Evolutionary conservation across 2,329 filamentous ascomycete genomes (phyloP).

Genomic region (Talaromyces islandicus): DNA sequence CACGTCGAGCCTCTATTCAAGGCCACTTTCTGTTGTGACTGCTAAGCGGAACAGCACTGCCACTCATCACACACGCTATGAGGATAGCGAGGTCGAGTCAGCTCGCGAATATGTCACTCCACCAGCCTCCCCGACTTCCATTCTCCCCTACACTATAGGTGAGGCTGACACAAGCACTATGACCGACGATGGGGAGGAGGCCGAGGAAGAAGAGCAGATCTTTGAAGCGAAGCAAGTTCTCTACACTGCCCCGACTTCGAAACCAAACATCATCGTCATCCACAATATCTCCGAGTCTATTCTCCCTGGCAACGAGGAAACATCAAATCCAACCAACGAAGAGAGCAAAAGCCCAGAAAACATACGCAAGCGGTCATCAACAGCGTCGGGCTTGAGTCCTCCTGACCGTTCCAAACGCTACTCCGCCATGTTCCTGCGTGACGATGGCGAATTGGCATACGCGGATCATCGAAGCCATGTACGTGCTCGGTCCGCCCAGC

Average conservation of each 20-base stretch:
- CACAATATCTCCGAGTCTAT: slow-evolving; percentile 3
- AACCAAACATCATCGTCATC: slow-evolving; percentile 6
- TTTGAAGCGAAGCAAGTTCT: slow-evolving; percentile 8
- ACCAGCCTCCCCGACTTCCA: slow-evolving; percentile 1
- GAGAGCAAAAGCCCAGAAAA: neutral
- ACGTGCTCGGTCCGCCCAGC: slow-evolving; percentile 4
- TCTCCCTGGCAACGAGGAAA: neutral
- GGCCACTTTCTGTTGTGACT: slow-evolving; percentile 8
- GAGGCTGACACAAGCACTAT: neutral
- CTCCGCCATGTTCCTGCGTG: slow-evolving; percentile 7
- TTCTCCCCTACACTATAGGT: neutral
- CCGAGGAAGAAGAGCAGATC: slow-evolving; percentile 2
- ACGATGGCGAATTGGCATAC: slow-evolving; percentile 1
- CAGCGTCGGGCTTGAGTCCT: slow-evolving; percentile 1
- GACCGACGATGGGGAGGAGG: neutral
- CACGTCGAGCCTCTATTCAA: slow-evolving; percentile 3
- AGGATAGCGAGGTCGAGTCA: neutral
- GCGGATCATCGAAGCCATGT: slow-evolving; percentile 1
- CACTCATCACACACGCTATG: neutral
- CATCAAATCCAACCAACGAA: neutral
- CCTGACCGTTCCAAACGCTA: slow-evolving; percentile 9
- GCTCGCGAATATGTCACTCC: slow-evolving; percentile 5
- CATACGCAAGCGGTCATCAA: slow-evolving; percentile 5
- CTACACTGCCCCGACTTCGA: slow-evolving; percentile 5
- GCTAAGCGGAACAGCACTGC: slow-evolving; percentile 8